Percentiles rank a stretch among this genome's conserved stretches.
Evolutionary conservation across 441 rosid genomes (phyloP).

Genomic region (Lepidium campestre): DNA sequence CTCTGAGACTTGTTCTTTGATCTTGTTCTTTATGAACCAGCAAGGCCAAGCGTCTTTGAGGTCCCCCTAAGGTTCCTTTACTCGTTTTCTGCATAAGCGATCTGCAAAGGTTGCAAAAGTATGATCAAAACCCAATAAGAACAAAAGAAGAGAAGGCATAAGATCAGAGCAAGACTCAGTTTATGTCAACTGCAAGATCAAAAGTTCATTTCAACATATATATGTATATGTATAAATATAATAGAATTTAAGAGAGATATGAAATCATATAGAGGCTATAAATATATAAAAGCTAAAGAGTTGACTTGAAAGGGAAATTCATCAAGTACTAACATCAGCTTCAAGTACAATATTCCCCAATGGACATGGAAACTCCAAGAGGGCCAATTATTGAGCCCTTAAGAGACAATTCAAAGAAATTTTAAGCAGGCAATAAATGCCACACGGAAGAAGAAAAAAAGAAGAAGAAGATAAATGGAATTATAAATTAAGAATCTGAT

Average conservation of each 20-base stretch:
- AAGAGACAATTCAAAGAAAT: conserved; percentile 13
- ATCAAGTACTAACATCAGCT: conserved; percentile 36
- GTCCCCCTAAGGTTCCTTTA: conserved; percentile 55
- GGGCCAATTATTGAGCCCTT: conserved; percentile 20
- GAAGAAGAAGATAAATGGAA: neutral
- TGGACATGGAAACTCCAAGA: conserved; percentile 26
- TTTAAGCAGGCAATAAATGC: conserved; percentile 11
- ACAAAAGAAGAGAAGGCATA: neutral
- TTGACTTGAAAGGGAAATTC: conserved; percentile 26
- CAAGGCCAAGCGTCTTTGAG: conserved; percentile 51
- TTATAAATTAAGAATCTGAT: conserved; percentile 21
- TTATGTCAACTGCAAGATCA: conserved; percentile 48
- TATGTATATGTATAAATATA: neutral
- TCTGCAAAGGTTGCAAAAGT: conserved; percentile 63
- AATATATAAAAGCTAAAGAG: conserved; percentile 25
- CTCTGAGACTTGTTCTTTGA: conserved; percentile 9
- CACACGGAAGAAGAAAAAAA: conserved; percentile 12
- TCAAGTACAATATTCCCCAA: conserved; percentile 29
- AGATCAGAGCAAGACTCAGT: conserved; percentile 34
- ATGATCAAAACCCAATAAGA: conserved; percentile 40
- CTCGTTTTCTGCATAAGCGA: conserved; percentile 48
- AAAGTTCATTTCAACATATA: conserved; percentile 32
- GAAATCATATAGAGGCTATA: conserved; percentile 19
- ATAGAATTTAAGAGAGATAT: conserved; percentile 46
- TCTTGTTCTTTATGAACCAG: conserved; percentile 39